Base-by-base conservation (phyloP, 2,329 filamentous ascomycete species). In the Diaporthe ampelina region DNA sequence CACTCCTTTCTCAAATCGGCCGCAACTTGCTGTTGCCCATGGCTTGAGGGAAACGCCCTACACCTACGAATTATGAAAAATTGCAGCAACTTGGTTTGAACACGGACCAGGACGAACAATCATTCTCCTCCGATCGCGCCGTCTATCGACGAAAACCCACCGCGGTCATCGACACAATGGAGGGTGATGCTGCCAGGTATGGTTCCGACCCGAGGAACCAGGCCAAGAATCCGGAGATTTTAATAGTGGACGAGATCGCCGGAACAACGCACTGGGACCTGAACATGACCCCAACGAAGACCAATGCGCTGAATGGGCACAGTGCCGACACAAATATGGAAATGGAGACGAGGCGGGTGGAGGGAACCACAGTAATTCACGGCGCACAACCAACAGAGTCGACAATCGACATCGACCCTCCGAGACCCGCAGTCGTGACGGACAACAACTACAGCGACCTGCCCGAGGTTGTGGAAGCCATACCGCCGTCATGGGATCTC, bases 391-490 rank as follows among this genome's bases (percentile, higher is more conserved):
- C 48, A 37, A 45, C 45, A 45, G 15, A n/a, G 19, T 45, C 58
- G 24, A 40, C 43, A 50, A 56, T 37, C 40, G 48, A 11, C 11
- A 52, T 54, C 29, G 70, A 72, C 35, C 70, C 70, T 29, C 48
- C 57, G 35, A 72, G 45, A 61, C 70, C 70, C 32, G 57, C 58
- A 48, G 17, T 45, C 32, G 70, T 72, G 11, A 32, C 26, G 71
- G 37, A 73, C 26, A 43, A 35, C 50, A 43, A 50, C 52, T 73
- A 69, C 71, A 73, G 71, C 50, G 61, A 69, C 52, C 61, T 73
- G 19, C 63, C 63, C 13, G 71, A 73, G 54, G 71, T 73, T 6
- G 50, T 63, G 17, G 71, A 43, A 13, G 61, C 15, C 21, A 67
- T 69, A 9, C 71, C 71, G 40, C 71, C 61, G 11, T 58, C 37